Evolutionary conservation across 202 grass and related monocot species (phyloP).

Genomic region (Bolboschoenoplectus hybrid): DNA sequence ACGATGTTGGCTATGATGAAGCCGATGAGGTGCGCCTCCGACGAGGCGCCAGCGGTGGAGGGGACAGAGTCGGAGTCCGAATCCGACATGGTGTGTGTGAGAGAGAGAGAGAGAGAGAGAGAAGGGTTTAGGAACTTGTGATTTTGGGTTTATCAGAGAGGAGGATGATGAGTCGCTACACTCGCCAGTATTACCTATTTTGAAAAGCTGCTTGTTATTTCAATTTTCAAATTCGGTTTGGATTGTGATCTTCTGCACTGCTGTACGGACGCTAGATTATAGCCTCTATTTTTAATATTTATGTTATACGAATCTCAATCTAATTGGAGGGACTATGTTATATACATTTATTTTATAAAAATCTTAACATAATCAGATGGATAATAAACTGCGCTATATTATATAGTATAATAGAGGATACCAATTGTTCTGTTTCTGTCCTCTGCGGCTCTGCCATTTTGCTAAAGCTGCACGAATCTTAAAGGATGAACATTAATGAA

Average conservation of each 20-base stretch:
- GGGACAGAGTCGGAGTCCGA: conserved; percentile 26
- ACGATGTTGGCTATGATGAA: conserved; percentile 69
- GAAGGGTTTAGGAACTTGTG: conserved; percentile 26
- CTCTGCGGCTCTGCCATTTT: too few species aligned
- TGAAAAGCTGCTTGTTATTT: background rate
- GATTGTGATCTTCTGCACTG: too few species aligned
- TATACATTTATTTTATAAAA: too few species aligned
- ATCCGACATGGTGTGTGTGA: conserved; percentile 30
- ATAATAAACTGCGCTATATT: too few species aligned
- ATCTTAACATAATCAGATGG: too few species aligned
- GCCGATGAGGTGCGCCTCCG: conserved; percentile 62
- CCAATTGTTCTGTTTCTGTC: rapidly evolving
- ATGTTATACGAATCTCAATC: too few species aligned
- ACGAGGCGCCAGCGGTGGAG: conserved; percentile 9
- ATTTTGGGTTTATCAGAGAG: background rate
- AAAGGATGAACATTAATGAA: too few species aligned
- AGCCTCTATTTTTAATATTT: too few species aligned
- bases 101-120: background rate
- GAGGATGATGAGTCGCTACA: background rate
- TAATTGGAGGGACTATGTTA: too few species aligned
- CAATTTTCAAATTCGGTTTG: background rate
- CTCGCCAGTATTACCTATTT: background rate
- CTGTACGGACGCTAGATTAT: too few species aligned
- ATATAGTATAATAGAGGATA: too few species aligned
- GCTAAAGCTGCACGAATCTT: too few species aligned